Conservation (phyloP, 2,329 filamentous ascomycete species). For the Colletotrichum sp. region DNA sequence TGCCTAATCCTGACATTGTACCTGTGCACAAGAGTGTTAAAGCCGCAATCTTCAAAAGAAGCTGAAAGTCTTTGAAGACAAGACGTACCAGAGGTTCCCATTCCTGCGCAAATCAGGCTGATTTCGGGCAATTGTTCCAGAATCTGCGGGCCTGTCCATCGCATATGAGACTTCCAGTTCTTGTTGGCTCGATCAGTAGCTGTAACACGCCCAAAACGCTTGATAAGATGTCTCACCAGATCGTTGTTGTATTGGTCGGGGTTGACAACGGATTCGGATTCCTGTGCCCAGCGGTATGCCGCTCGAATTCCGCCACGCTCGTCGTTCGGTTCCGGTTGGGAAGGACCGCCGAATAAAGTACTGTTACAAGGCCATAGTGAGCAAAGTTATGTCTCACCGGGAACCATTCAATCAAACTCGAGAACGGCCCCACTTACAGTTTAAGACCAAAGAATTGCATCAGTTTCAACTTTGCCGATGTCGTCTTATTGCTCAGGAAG, state of each 20-base stretch:
- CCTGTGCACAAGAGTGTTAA: constrained; percentile 20
- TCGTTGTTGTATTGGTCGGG: constrained; percentile 64
- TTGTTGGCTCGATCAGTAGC: constrained; percentile 20
- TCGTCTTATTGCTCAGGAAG: constrained; percentile 66
- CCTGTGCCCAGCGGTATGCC: constrained; percentile 45
- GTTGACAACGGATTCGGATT: constrained; percentile 51
- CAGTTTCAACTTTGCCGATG: constrained; percentile 53
- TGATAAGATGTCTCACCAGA: constrained; percentile 23
- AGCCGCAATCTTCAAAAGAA: neutral
- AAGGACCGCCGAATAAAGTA: constrained; percentile 63
- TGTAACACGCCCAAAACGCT: neutral
- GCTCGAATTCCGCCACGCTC: constrained; percentile 57
- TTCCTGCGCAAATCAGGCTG: constrained; percentile 60
- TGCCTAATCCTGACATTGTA: constrained; percentile 54
- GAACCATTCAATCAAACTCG: neutral
- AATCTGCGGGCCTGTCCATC: constrained; percentile 67
- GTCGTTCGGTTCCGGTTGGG: constrained; percentile 61
- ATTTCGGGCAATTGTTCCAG: constrained; percentile 61
- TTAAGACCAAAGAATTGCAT: constrained; percentile 66
- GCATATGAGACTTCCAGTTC: constrained; percentile 60
- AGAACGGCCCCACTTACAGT: constrained; percentile 39
- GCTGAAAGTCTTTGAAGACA: neutral
- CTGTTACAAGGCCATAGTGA: constrained; percentile 25
- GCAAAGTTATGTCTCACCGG: neutral
- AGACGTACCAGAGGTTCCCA: constrained; percentile 58